Evolutionary conservation across 202 grass and related monocot genomes (phyloP).

Genomic region (Carex sylvatica): DNA sequence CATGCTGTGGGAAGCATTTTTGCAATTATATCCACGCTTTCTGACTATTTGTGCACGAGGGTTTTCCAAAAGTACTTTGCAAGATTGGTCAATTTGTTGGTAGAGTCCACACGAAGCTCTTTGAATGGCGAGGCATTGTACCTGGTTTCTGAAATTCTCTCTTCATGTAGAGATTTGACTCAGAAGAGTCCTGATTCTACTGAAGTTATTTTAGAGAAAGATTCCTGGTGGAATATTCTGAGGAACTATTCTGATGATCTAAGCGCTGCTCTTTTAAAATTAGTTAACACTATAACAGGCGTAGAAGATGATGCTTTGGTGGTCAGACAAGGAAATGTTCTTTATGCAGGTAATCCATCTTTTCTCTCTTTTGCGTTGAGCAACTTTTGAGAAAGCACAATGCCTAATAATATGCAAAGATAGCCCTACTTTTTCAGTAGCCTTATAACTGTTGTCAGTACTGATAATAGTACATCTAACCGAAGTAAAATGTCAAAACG

Average conservation of each 20-base stretch:
- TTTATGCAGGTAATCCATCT: constrained; percentile 53
- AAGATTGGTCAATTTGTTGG: constrained; percentile 62
- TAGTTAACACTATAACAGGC: constrained; percentile 33
- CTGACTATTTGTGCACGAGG: constrained; percentile 64
- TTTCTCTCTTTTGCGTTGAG: constrained; percentile 19
- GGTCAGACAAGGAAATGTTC: constrained; percentile 40
- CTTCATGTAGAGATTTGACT: constrained; percentile 69
- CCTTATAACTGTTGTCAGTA: background rate
- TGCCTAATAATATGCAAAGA: background rate
- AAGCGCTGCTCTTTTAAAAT: constrained; percentile 41
- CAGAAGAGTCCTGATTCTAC: constrained; percentile 39
- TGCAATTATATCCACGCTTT: constrained; percentile 55
- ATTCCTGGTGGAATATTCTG: constrained; percentile 66
- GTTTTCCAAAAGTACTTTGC: constrained; percentile 78
- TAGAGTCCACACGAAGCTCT: constrained; percentile 30
- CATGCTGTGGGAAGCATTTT: constrained; percentile 69
- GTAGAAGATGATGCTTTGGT: constrained; percentile 26
- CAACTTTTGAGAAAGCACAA: background rate
- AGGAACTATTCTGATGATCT: constrained; percentile 39
- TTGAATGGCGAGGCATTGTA: constrained; percentile 73
- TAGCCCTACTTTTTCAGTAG: background rate
- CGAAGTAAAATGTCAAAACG: background rate
- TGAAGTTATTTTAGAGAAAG: constrained; percentile 44
- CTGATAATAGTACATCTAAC: background rate
- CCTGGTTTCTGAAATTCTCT: constrained; percentile 78